Evolutionary conservation across 2,329 filamentous ascomycete species (phyloP), one percentile per base, ranked within the genome.

Genomic region (Grosmannia penicillata): DNA sequence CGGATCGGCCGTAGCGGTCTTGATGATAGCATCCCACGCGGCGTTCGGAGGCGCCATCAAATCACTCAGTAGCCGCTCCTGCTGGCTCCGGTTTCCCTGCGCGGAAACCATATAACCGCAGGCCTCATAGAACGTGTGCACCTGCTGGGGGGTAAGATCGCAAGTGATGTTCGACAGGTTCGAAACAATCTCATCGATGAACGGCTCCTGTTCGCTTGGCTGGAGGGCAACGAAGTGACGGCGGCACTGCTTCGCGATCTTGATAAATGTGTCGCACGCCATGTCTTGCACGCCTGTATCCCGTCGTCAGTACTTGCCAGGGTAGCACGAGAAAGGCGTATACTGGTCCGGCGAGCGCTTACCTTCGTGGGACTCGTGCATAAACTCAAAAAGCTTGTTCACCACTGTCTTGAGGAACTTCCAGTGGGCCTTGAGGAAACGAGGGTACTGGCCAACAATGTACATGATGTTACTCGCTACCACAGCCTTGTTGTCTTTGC

Each of bases 391-490:
- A 6, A 98, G 72, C 66, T 98, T 98, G 65, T 98, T 98, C 53
- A 98, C 91, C 15, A 98, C 91, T 3, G 91, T 98, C 75, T 98
- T 98, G 40, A 98, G 68, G 63, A 98, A 98, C 59, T 98, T 98
- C 91, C 91, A 98, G 59, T 98, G 91, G 2, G 91, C 91, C 66
- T 98, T 98, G 51, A 98, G 66, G 65, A 98, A 98, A 17, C 91
- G 83, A 27, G 91, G 91, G 55, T 98, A 98, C 56, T 98, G 91
- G 42, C 91, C 91, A 44, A 98, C 91, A 62, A 98, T 98, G 58
- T 98, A 98, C 91, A 98, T 98, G 54, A 98, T 98, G 63, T 98
- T 98, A 63, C 85, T 94, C 46, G 91, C 91, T 29, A 98, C 91
- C 9, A 98, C 91, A 11, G 91, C 91, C 59, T 98, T 98, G 72